Conservation (phyloP, 805 yeast genomes). For the Isabelozyma rhagii region DNA sequence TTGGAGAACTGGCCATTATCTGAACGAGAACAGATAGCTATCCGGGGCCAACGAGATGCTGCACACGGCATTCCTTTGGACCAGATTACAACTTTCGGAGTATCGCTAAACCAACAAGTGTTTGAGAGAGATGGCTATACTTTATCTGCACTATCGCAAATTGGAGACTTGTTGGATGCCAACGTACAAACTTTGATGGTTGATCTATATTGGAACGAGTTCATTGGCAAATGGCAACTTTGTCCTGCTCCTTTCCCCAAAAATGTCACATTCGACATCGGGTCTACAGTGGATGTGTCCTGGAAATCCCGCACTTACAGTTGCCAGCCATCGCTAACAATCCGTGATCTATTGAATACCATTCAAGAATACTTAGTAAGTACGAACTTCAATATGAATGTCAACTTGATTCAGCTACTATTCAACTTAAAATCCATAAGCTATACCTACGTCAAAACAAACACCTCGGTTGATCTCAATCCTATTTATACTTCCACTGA, state of each 20-base stretch:
- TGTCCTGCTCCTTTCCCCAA: slow-evolving; percentile 47
- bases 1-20: slow-evolving; percentile 6
- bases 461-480: neutral
- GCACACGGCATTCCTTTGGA: slow-evolving; percentile 27
- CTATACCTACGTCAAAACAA: slow-evolving; percentile 3
- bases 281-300: slow-evolving; percentile 7
- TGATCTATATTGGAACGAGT: slow-evolving; percentile 57
- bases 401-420: slow-evolving; percentile 29
- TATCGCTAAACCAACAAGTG: slow-evolving; percentile 24
- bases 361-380: slow-evolving; percentile 14
- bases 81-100: slow-evolving; percentile 30
- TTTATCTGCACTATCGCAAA: slow-evolving; percentile 9
- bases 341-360: slow-evolving; percentile 16
- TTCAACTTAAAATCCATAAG: slow-evolving; percentile 20
- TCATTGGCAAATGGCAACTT: slow-evolving; percentile 45
- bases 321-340: slow-evolving; percentile 28
- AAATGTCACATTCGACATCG: slow-evolving; percentile 15
- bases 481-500: neutral
- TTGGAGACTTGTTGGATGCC: slow-evolving; percentile 27
- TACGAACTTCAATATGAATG: slow-evolving; percentile 33
- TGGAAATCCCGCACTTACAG: slow-evolving; percentile 25
- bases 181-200: slow-evolving; percentile 49
- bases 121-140: slow-evolving; percentile 31
- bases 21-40: slow-evolving; percentile 12
- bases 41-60: slow-evolving; percentile 35